phyloP scores from a whole-genome alignment of 2,329 filamentous ascomycete species.

The Simplicillium aogashimaense region DNA sequence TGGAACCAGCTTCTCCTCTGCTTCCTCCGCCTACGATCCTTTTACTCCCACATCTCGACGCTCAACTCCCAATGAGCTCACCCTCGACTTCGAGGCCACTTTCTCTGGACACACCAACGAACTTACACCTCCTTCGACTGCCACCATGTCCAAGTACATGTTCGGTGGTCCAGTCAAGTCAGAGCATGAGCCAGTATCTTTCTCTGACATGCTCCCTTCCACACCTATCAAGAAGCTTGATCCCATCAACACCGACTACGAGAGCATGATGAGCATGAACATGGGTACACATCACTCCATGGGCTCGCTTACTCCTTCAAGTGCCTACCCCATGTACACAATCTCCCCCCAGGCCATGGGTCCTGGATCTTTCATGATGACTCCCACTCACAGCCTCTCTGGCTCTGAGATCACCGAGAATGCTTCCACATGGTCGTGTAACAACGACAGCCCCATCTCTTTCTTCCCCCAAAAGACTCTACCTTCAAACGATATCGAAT shows the following conservation, averaged over 20 bases:
- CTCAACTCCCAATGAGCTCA: constrained; percentile 28
- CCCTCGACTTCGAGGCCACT: constrained; percentile 24
- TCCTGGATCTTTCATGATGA: constrained; percentile 26
- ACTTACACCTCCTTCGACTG: constrained; percentile 23
- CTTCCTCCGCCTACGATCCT: constrained; percentile 27
- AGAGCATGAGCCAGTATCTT: constrained; percentile 22
- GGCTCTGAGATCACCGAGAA: constrained; percentile 27
- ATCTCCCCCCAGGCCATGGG: constrained; percentile 23
- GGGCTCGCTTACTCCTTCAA: constrained; percentile 26
- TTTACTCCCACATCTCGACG: constrained; percentile 34
- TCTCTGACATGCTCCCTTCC: constrained; percentile 19
- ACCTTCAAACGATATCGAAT: constrained; percentile 19
- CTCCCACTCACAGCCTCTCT: constrained; percentile 27
- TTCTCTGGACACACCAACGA: constrained; percentile 18
- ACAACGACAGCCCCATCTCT: constrained; percentile 29
- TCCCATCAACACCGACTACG: constrained; percentile 24
- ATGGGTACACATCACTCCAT: constrained; percentile 21
- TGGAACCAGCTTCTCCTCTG: constrained; percentile 27
- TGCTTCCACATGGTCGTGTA: constrained; percentile 26
- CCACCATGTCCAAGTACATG: constrained; percentile 22
- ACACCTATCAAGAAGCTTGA: constrained; percentile 27
- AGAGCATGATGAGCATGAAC: constrained; percentile 27
- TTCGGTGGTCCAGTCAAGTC: constrained; percentile 20
- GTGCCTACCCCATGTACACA: constrained; percentile 23
- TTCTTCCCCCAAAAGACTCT: constrained; percentile 25